A percentile compares a stretch with the other conserved stretches of the same genome.
Conservation (phyloP, 352 stramenopile species). For the Phytopythium montanum region DNA sequence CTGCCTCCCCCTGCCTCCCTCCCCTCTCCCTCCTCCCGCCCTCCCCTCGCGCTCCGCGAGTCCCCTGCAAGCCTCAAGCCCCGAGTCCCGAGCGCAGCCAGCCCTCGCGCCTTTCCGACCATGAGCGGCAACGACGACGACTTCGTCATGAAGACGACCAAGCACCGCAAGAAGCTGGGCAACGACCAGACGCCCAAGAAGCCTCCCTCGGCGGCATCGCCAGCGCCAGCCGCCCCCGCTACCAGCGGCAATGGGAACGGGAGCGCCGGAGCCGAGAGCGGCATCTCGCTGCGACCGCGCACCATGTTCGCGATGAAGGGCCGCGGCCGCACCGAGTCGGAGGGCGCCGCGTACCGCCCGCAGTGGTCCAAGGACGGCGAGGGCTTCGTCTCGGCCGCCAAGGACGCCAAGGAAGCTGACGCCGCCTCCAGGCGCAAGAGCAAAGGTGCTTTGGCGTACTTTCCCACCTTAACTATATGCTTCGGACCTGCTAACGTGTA, state of each 20-base stretch:
- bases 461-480: not conserved
- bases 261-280: conserved; percentile 20
- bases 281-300: conserved; percentile 75
- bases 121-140: conserved; percentile 57
- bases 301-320: conserved; percentile 90
- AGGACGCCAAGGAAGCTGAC: conserved; percentile 45
- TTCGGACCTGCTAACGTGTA: too few species aligned
- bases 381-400: conserved; percentile 66
- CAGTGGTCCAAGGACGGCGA: conserved; percentile 87
- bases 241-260: not conserved
- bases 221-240: not conserved
- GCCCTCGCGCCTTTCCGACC: conserved; percentile 10
- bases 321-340: conserved; percentile 63
- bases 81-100: not conserved
- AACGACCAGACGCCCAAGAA: conserved; percentile 21
- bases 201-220: conserved; percentile 8
- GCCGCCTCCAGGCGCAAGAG: conserved; percentile 48
- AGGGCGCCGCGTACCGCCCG: conserved; percentile 65
- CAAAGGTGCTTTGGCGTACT: conserved; percentile 43
- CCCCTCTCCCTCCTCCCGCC: not conserved
- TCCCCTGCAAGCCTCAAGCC: too few species aligned
- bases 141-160: conserved; percentile 76
- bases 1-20: not conserved
- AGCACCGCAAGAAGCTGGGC: conserved; percentile 62
- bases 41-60: not conserved